Evolutionary conservation across 768 basidiomycete genomes (phyloP), one percentile per base, ranked within the genome.

Genomic region (Pulveroboletus sp.): DNA sequence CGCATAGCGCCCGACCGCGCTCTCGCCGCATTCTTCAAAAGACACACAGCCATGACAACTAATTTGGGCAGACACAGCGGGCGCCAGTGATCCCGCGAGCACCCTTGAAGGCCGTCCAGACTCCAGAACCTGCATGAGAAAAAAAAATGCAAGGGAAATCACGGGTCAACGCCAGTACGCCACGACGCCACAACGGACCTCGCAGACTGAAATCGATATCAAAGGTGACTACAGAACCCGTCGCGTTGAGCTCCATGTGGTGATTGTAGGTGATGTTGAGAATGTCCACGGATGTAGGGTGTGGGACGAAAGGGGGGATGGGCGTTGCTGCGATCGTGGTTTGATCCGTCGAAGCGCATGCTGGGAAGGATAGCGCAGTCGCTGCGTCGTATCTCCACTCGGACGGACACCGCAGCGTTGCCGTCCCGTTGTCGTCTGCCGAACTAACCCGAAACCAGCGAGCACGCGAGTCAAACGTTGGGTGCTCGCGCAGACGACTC

Each of bases 371-470:
- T 31, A 20, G 23, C n/a, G n/a, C n/a, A n/a, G n/a, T n/a, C n/a
- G n/a, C n/a, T n/a, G n/a, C n/a, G 23, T 47, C 38, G 47, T 51
- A 45, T 51, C 49, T 47, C 42, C 43, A 27, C 47, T 30, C 27
- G 19, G 60, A 51, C 17, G 56, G 60, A 13, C 60, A 62, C 1
- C 9, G 30, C n/a, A n/a, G n/a, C n/a, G n/a, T n/a, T n/a, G n/a
- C n/a, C n/a, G n/a, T n/a, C n/a, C n/a, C n/a, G n/a, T n/a, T n/a
- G n/a, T n/a, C n/a, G n/a, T n/a, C n/a, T n/a, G n/a, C n/a, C n/a
- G n/a, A n/a, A n/a, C n/a, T n/a, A n/a, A n/a, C n/a, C n/a, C 41
- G 1, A 41, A 26, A 36, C 1, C 3, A 6, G 26, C n/a, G n/a
- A n/a, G n/a, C n/a, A n/a, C n/a, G n/a, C n/a, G n/a, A n/a, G n/a